These are phyloP conservation scores for Xylaria sp. DNA, from an alignment of 2,329 filamentous ascomycete species.

Conservation along the genomic window DNA sequence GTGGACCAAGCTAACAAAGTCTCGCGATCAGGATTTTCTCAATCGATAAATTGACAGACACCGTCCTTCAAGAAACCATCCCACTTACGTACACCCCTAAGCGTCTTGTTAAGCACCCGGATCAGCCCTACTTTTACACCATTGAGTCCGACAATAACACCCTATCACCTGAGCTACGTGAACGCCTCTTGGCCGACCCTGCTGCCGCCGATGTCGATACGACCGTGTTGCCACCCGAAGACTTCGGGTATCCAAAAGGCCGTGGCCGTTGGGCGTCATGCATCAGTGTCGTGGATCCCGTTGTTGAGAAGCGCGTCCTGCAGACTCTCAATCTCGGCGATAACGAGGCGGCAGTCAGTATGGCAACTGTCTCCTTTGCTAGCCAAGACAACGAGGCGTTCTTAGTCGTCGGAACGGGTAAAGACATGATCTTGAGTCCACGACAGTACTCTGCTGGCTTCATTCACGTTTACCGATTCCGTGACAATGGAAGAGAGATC, in stretches of 20 bases:
- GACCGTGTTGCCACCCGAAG: constrained; percentile 65
- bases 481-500: constrained; percentile 77
- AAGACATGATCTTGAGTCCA: constrained; percentile 77
- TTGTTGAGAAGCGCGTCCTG: constrained; percentile 66
- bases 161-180: constrained; percentile 69
- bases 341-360: constrained; percentile 87
- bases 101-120: constrained; percentile 80
- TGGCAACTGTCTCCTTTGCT: constrained; percentile 77
- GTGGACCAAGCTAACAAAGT: constrained; percentile 32
- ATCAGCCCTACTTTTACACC: constrained; percentile 85
- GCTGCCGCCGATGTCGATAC: constrained; percentile 66
- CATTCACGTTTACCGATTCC: constrained; percentile 87
- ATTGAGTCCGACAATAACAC: constrained; percentile 93
- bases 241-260: constrained; percentile 84
- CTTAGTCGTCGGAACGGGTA: constrained; percentile 89
- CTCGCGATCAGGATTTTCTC: constrained; percentile 69
- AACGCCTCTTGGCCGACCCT: constrained; percentile 69
- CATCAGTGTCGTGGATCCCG: constrained; percentile 83
- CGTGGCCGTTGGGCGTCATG: constrained; percentile 91
- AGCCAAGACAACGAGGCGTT: constrained; percentile 86
- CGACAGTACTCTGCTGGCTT: constrained; percentile 72
- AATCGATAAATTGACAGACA: constrained; percentile 79
- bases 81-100: constrained; percentile 86
- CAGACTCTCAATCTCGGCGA: constrained; percentile 77
- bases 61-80: constrained; percentile 80